Evolutionary conservation across 139 green algal species (phyloP).

Genomic region (Mesostigma viride): DNA sequence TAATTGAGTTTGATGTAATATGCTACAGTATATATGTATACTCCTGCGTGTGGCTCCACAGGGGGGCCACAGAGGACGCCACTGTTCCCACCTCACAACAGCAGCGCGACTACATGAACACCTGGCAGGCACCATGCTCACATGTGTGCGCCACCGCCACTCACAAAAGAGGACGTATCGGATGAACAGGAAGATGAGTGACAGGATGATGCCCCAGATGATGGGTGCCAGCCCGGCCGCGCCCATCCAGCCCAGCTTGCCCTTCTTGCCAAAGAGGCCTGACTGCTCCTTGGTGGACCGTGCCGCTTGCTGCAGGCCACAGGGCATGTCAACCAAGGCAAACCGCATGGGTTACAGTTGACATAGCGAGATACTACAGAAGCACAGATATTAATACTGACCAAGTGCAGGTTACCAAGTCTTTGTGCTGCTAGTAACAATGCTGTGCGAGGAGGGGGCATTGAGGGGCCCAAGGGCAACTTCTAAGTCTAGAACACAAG

Average conservation of each 20-base stretch:
- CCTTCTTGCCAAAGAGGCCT: slow-evolving; percentile 1
- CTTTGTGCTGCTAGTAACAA: not conserved
- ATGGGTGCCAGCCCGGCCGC: slow-evolving; percentile 15
- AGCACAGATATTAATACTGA: not conserved
- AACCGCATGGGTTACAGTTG: too few species aligned
- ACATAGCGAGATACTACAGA: slow-evolving; percentile 2
- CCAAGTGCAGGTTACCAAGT: not conserved
- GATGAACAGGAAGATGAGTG: not conserved
- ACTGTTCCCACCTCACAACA: too few species aligned
- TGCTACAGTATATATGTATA: too few species aligned
- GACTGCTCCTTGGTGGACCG: slow-evolving; percentile 17
- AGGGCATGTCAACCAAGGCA: too few species aligned
- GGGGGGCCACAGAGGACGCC: too few species aligned
- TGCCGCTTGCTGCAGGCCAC: slow-evolving; percentile 23
- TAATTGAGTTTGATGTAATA: too few species aligned
- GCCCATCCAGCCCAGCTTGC: not conserved
- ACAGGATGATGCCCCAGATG: slow-evolving; percentile 24
- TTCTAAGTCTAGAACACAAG: not conserved
- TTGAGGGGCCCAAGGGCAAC: not conserved
- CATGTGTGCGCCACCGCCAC: too few species aligned
- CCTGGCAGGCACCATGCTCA: too few species aligned
- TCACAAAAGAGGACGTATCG: not conserved
- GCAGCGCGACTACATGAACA: too few species aligned
- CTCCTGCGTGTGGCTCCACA: too few species aligned
- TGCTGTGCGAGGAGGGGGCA: not conserved